Conservation (phyloP, 257 asterid genomes). For the Verbascum thapsus region DNA sequence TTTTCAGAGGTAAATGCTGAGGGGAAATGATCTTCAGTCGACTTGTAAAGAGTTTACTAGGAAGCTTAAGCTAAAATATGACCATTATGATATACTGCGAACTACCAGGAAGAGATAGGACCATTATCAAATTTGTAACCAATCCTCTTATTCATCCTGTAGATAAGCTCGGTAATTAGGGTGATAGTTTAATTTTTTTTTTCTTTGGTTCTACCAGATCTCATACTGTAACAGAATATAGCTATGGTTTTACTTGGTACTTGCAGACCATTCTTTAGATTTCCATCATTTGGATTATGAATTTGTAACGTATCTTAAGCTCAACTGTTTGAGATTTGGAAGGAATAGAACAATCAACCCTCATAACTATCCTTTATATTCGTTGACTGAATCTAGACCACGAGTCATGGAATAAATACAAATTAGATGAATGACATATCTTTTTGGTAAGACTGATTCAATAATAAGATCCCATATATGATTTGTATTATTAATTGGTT, state of each 20-base stretch:
- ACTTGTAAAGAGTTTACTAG: constrained; percentile 14
- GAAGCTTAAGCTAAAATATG: too few relatives aligned
- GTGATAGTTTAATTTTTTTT: constrained; percentile 10
- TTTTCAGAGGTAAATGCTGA: constrained; percentile 72
- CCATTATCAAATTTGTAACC: constrained; percentile 3
- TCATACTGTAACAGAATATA: constrained; percentile 6
- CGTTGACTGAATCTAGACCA: constrained; percentile 18
- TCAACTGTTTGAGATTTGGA: not conserved
- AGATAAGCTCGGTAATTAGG: constrained; percentile 21
- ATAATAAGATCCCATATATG: not conserved
- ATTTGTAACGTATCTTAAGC: constrained; percentile 7
- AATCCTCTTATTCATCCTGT: constrained; percentile 20
- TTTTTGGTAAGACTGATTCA: constrained; percentile 7
- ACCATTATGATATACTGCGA: not conserved
- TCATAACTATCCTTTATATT: not conserved
- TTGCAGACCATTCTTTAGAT: constrained; percentile 16
- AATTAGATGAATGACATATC: constrained; percentile 17
- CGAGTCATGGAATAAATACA: constrained; percentile 11
- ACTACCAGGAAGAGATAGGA: constrained; percentile 16
- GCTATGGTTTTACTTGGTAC: constrained; percentile 6
- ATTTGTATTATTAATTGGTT: constrained; percentile 19
- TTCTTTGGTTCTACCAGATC: not conserved
- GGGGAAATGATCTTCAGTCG: constrained; percentile 24
- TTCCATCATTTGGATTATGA: constrained; percentile 4
- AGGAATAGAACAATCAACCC: not conserved